phyloP scores from a whole-genome alignment of 2,329 filamentous ascomycete genomes.

The Cadophora sp. region DNA sequence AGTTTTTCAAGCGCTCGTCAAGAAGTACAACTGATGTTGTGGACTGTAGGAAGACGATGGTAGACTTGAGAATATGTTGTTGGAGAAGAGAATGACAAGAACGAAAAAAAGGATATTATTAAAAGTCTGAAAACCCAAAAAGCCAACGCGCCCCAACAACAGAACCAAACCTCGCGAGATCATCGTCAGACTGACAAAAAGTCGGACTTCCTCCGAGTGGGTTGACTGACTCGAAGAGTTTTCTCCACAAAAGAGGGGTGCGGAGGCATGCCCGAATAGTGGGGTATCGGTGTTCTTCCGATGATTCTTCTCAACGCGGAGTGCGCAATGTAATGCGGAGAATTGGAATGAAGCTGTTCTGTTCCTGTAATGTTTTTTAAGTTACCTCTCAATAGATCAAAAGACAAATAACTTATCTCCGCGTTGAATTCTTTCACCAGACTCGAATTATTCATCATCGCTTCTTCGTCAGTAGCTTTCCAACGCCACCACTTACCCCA shows the following conservation, averaged over 20 bases:
- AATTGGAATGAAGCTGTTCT: not conserved
- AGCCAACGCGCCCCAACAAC: not conserved
- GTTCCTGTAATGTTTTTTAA: not conserved
- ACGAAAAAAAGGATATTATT: not conserved
- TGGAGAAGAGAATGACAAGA: not conserved
- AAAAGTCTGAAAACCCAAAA: not conserved
- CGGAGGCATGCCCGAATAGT: not conserved
- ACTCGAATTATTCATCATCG: not conserved
- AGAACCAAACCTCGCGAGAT: not conserved
- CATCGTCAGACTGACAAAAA: not conserved
- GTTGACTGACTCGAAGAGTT: not conserved
- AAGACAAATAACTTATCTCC: too few relatives aligned
- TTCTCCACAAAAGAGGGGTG: constrained; percentile 14
- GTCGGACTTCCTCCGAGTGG: constrained; percentile 9
- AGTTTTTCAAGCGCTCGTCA: not conserved
- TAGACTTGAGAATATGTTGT: not conserved
- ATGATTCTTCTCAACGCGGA: not conserved
- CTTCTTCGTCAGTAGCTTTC: not conserved
- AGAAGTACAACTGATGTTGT: not conserved
- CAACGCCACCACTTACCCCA: not conserved
- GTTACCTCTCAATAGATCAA: too few relatives aligned
- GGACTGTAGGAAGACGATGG: too few relatives aligned
- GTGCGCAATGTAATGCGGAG: not conserved
- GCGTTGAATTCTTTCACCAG: too few relatives aligned
- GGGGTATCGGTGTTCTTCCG: not conserved